Evolutionary conservation across 306 rosid species (phyloP).

Genomic region (Ceratonia siliqua): DNA sequence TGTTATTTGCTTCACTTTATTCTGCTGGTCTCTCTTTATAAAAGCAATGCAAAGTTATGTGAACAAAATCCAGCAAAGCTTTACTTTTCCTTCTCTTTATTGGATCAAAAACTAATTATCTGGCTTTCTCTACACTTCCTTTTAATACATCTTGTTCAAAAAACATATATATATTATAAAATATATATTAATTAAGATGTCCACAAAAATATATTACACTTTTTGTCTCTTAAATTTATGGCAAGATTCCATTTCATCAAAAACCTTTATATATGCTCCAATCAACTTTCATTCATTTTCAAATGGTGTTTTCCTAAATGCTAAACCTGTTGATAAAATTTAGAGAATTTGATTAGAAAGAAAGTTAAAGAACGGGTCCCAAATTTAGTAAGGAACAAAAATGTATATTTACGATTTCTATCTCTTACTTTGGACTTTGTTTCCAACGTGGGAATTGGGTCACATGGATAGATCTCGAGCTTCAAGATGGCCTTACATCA

Average conservation of each 20-base stretch:
- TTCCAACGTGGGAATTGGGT: background rate
- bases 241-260: too few relatives aligned
- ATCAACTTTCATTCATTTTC: too few relatives aligned
- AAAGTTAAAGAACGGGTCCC: too few relatives aligned
- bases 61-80: background rate
- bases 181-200: background rate
- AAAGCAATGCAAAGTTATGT: slow-evolving; percentile 23
- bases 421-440: background rate
- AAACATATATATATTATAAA: background rate
- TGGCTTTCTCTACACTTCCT: background rate
- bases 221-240: too few relatives aligned
- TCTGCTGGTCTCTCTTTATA: background rate
- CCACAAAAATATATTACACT: too few relatives aligned
- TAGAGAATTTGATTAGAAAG: too few relatives aligned
- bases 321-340: too few relatives aligned
- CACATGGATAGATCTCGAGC: background rate
- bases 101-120: background rate
- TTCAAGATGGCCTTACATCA: background rate
- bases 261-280: too few relatives aligned
- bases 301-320: too few relatives aligned
- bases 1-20: background rate
- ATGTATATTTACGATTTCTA: background rate
- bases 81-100: slow-evolving; percentile 24
- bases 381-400: background rate
- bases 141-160: background rate